Percentiles rank a stretch among this genome's conserved stretches.
phyloP scores from a whole-genome alignment of 805 yeast species.

The Ogataea salicorniae region DNA sequence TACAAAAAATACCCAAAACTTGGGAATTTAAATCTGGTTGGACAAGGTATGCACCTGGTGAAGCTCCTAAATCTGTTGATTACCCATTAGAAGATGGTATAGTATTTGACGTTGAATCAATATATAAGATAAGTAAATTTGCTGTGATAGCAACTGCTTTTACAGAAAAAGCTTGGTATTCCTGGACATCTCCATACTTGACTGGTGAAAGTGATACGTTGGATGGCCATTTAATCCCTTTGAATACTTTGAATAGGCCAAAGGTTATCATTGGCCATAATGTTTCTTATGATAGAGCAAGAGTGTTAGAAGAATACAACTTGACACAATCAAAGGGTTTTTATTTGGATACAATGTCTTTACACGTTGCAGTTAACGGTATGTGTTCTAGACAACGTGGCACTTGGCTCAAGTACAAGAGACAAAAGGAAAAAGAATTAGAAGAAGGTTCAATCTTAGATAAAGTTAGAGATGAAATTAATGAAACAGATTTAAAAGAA shows the following conservation, averaged over 20 bases:
- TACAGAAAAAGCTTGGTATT: slow-evolving; percentile 79
- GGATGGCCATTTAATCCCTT: slow-evolving; percentile 67
- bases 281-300: slow-evolving; percentile 84
- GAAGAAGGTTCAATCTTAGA: slow-evolving; percentile 11
- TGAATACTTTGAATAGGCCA: slow-evolving; percentile 45
- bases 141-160: slow-evolving; percentile 80
- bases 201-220: slow-evolving; percentile 44
- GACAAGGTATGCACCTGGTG: slow-evolving; percentile 61
- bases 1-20: slow-evolving; percentile 35
- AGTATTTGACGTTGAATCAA: slow-evolving; percentile 85
- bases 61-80: slow-evolving; percentile 49
- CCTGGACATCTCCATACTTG: slow-evolving; percentile 89
- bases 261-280: slow-evolving; percentile 84
- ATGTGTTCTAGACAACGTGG: slow-evolving; percentile 90
- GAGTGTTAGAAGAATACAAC: slow-evolving; percentile 78
- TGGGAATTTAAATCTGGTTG: slow-evolving; percentile 75
- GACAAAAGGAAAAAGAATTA: slow-evolving; percentile 28
- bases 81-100: slow-evolving; percentile 69
- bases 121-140: slow-evolving; percentile 68
- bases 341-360: slow-evolving; percentile 85
- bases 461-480: slow-evolving; percentile 18
- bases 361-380: slow-evolving; percentile 87
- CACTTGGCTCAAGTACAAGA: slow-evolving; percentile 60
- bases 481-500: slow-evolving; percentile 21
- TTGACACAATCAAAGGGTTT: slow-evolving; percentile 64